A percentile compares a stretch with the other conserved stretches of the same genome.
phyloP scores from a whole-genome alignment of 1,284 basidiomycete genomes.

The Papiliotrema laurentii region DNA sequence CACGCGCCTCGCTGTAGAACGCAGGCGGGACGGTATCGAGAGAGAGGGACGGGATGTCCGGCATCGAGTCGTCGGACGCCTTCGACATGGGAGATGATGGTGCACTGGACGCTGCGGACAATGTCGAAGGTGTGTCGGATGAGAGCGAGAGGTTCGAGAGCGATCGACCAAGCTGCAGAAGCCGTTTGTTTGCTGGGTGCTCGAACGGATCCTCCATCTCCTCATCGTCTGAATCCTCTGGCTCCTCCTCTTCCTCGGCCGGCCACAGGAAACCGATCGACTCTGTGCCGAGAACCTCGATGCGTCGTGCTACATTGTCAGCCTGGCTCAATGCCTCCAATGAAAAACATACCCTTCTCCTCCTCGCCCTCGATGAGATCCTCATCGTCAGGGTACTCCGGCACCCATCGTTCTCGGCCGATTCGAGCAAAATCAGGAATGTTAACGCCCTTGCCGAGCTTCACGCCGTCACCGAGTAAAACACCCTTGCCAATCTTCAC shows the following conservation, averaged over 20 bases:
- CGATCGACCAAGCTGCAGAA: conserved; percentile 44
- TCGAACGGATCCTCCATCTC: conserved; percentile 48
- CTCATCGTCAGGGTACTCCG: conserved; percentile 63
- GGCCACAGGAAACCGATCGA: conserved; percentile 50
- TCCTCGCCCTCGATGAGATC: conserved; percentile 51
- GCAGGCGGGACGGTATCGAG: conserved; percentile 31
- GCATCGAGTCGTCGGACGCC: conserved; percentile 21
- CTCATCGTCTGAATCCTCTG: conserved; percentile 38
- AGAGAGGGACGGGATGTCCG: conserved; percentile 21
- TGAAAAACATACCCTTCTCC: conserved; percentile 23
- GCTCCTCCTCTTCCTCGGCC: conserved; percentile 38
- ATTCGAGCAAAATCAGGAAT: conserved; percentile 69
- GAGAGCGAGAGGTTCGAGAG: conserved; percentile 30
- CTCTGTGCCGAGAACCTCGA: conserved; percentile 32
- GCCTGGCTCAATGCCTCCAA: not conserved
- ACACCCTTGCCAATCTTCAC: conserved; percentile 51
- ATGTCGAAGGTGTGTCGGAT: conserved; percentile 35
- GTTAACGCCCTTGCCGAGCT: conserved; percentile 64
- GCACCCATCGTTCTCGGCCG: conserved; percentile 67
- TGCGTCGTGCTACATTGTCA: conserved; percentile 13
- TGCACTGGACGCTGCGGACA: conserved; percentile 43
- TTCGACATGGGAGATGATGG: conserved; percentile 25
- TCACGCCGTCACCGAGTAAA: conserved; percentile 65
- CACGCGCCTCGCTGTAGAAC: conserved; percentile 37
- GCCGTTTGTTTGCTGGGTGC: conserved; percentile 43